phyloP scores from a whole-genome alignment of 2,329 filamentous ascomycete genomes.

The Setomelanomma holmii region DNA sequence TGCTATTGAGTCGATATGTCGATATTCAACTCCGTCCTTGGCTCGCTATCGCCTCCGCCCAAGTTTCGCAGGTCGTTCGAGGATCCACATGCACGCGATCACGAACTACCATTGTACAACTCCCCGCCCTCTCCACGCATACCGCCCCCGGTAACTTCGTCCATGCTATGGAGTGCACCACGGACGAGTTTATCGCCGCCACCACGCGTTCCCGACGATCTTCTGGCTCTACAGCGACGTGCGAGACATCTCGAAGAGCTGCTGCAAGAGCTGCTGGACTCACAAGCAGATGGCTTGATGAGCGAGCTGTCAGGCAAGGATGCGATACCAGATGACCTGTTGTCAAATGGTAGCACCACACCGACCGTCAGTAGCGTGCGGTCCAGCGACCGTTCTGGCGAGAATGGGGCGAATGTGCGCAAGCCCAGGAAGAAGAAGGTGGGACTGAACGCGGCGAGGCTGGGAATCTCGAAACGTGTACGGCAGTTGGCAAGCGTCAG shows the following conservation, averaged over 20 bases:
- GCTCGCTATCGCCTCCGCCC: conserved; percentile 44
- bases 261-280: conserved; percentile 66
- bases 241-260: conserved; percentile 63
- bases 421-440: conserved; percentile 59
- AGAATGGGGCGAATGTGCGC: conserved; percentile 22
- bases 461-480: conserved; percentile 69
- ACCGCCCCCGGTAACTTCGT: conserved; percentile 43
- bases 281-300: conserved; percentile 65
- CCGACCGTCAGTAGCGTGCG: conserved; percentile 54
- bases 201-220: conserved; percentile 46
- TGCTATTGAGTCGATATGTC: conserved; percentile 30
- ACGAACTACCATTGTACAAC: conserved; percentile 44
- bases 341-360: conserved; percentile 59
- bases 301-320: conserved; percentile 53
- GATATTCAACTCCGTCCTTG: conserved; percentile 45
- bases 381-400: conserved; percentile 35
- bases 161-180: conserved; percentile 41
- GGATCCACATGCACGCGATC: conserved; percentile 42
- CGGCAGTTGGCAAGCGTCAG: conserved; percentile 70
- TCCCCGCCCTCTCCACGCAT: conserved; percentile 42
- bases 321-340: conserved; percentile 47
- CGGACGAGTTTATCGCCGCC: conserved; percentile 31
- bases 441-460: conserved; percentile 68
- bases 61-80: conserved; percentile 44
- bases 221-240: conserved; percentile 60